phyloP scores from a whole-genome alignment of 1,139 yeast genomes.

The Pneumocystis oryctolagi region DNA sequence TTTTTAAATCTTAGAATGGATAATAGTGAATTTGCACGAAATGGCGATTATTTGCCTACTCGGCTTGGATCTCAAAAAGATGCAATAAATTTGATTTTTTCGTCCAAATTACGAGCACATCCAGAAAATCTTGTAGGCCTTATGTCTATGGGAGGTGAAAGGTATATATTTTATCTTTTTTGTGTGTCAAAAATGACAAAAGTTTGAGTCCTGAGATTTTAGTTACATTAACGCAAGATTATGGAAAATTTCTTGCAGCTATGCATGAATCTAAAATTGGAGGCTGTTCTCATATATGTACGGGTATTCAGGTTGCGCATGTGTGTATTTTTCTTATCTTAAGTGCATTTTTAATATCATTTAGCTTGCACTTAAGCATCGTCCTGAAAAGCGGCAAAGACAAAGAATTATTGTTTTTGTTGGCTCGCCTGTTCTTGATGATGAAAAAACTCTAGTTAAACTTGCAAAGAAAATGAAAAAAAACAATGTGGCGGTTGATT shows the following conservation, averaged over 20 bases:
- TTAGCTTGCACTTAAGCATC: constrained; percentile 73
- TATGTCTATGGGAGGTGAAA: constrained; percentile 47
- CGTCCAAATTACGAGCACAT: constrained; percentile 69
- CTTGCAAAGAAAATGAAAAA: constrained; percentile 89
- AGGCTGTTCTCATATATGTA: constrained; percentile 56
- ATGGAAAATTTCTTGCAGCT: constrained; percentile 77
- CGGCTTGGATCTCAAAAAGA: constrained; percentile 89
- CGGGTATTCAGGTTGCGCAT: constrained; percentile 93
- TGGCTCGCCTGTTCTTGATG: constrained; percentile 68
- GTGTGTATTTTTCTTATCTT: constrained; percentile 13
- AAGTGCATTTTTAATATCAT: neutral
- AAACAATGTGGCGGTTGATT: constrained; percentile 78
- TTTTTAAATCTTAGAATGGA: constrained; percentile 36
- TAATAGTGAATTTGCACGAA: constrained; percentile 89
- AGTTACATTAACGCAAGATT: constrained; percentile 75
- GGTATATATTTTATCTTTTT: constrained; percentile 13
- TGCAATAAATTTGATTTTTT: constrained; percentile 79
- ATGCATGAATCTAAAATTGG: constrained; percentile 65
- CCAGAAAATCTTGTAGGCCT: constrained; percentile 88
- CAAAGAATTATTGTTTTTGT: constrained; percentile 84
- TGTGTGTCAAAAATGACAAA: neutral
- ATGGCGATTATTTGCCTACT: constrained; percentile 83
- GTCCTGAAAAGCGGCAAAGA: constrained; percentile 83
- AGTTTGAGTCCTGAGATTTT: constrained; percentile 50
- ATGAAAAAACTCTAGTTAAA: constrained; percentile 58